A percentile compares a stretch with the other conserved stretches of the same genome.
These are phyloP conservation scores for Hyphodiscus sp. DNA, from an alignment of 2,329 filamentous ascomycete genomes.

Conservation along the genomic window DNA sequence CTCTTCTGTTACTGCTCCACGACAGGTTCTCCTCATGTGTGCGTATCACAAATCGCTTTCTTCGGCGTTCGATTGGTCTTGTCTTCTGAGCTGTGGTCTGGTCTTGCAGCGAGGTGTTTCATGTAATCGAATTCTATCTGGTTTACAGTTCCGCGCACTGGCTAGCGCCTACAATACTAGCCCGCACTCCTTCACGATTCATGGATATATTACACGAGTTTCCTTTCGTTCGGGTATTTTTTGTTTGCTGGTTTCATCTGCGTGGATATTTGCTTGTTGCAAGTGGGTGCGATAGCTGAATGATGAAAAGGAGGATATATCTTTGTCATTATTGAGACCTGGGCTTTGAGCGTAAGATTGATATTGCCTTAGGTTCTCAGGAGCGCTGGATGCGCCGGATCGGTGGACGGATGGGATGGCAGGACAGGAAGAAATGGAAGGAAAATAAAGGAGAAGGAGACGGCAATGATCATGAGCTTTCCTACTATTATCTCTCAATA, in stretches of 20 bases:
- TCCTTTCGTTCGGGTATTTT: conserved; percentile 13
- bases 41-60: neutral
- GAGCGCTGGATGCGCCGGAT: neutral
- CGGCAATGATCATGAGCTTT: neutral
- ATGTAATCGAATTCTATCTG: conserved; percentile 11
- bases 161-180: neutral
- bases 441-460: neutral
- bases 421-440: neutral
- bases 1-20: neutral
- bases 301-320: conserved; percentile 3
- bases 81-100: neutral
- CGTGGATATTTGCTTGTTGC: neutral
- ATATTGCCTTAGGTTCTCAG: neutral
- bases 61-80: neutral
- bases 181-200: conserved; percentile 24
- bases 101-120: neutral
- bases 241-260: neutral
- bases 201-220: conserved; percentile 26
- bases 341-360: neutral
- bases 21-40: conserved; percentile 5
- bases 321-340: neutral
- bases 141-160: conserved; percentile 5
- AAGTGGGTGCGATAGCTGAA: neutral
- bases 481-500: neutral
- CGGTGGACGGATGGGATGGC: neutral